Evolutionary conservation across 805 yeast genomes (phyloP), one percentile per base, ranked within the genome.

Genomic region (Debaryomyces tyrocola): DNA sequence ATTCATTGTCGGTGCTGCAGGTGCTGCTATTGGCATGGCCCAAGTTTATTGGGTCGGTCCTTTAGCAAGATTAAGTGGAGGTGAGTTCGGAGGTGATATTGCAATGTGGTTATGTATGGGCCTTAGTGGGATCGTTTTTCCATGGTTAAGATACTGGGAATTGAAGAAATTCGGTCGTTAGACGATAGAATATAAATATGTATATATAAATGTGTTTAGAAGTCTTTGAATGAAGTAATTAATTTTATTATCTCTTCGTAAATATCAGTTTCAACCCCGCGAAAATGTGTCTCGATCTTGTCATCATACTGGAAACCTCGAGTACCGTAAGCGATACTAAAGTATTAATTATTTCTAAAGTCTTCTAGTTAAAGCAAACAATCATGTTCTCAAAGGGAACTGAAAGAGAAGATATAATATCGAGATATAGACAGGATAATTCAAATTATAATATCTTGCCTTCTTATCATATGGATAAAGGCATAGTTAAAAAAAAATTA

Each of bases 41-140:
- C 97, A 90, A 63, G 86, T 83, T 6, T 90, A 90, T 65, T 90
- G 85, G 75, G 72, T 78, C 6, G 97, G 96, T 0, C 89, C 89
- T 0, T 54, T 89, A 9, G 95, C 96, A 10, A 64, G 63, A 24
- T 56, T 70, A 4, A 69, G 86, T 12, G 95, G 70, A 2, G 70
- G 95, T 17, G 82, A 75, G 5, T 63, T 64, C 50, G 90, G 87
- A 46, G 95, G 90, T 15, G 96, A 90, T 62, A 62, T 90, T 35
- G 97, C 94, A 20, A 83, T 85, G 79, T 87, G 91, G 82, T 62
- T 89, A 33, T 73, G 86, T 11, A 79, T 86, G 79, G 94, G 82
- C 0, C 81, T 90, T 54, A 71, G 90, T 3, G 85, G 83, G 0
- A 49, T 83, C 1, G 68, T 74, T 0, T 90, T 84, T 61, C 90